These are phyloP conservation scores for Sedum album DNA, from an alignment of 164 flowering plant species.

Conservation along the genomic window DNA sequence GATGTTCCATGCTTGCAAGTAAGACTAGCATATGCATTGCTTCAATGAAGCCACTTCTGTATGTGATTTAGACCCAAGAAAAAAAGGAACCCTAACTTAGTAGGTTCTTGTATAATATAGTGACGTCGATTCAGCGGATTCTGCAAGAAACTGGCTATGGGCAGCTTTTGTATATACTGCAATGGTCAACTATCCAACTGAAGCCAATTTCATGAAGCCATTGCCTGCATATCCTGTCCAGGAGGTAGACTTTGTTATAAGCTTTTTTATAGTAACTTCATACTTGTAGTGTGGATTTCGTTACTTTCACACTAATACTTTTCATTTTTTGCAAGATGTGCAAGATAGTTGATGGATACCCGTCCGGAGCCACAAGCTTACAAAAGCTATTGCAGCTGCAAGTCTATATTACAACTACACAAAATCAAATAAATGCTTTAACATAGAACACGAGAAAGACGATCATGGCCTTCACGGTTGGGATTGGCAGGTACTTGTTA, in stretches of 20 bases:
- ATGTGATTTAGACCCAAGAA: too few species aligned
- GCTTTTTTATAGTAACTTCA: too few species aligned
- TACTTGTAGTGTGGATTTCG: too few species aligned
- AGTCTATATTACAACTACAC: too few species aligned
- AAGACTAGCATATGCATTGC: slow-evolving; percentile 10
- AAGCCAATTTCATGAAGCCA: slow-evolving; percentile 45
- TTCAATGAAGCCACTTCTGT: too few species aligned
- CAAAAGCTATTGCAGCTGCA: too few species aligned
- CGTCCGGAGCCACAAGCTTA: slow-evolving; percentile 29
- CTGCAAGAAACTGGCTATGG: slow-evolving; percentile 41
- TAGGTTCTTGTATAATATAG: slow-evolving; percentile 12
- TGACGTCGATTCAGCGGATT: slow-evolving; percentile 20
- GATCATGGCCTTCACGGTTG: slow-evolving; percentile 50
- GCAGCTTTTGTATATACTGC: slow-evolving; percentile 46
- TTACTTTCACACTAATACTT: too few species aligned
- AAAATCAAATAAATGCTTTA: slow-evolving; percentile 35
- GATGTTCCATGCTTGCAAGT: slow-evolving; percentile 47
- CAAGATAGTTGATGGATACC: slow-evolving; percentile 37
- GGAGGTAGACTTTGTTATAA: slow-evolving; percentile 18
- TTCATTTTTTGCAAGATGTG: slow-evolving; percentile 35
- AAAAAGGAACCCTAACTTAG: too few species aligned
- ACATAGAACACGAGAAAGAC: slow-evolving; percentile 31
- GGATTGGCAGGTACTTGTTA: slow-evolving; percentile 41
- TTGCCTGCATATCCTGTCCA: slow-evolving; percentile 44
- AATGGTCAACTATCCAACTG: slow-evolving; percentile 50